Conservation (phyloP, 768 basidiomycete species). For the Hypholoma fasciculare region DNA sequence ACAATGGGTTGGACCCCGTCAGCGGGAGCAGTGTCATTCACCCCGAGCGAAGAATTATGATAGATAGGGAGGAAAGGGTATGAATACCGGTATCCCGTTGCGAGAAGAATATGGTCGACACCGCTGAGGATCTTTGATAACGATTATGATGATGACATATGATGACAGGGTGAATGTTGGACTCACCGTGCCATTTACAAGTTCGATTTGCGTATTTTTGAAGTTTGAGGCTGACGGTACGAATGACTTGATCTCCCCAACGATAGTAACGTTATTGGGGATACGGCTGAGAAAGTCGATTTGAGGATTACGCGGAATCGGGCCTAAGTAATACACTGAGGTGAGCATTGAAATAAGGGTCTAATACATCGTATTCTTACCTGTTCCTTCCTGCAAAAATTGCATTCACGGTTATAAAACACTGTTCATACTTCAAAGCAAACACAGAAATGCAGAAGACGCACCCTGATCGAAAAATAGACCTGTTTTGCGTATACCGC, state of each 20-base stretch:
- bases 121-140: conserved; percentile 28
- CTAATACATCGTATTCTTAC: no score
- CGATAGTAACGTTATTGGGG: conserved; percentile 33
- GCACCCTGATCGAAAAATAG: conserved; percentile 30
- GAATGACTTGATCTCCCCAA: conserved; percentile 41
- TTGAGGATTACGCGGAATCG: no score
- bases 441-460: background rate
- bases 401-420: no score
- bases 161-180: background rate
- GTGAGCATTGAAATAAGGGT: no score
- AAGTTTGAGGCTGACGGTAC: conserved; percentile 19
- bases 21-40: conserved; percentile 21
- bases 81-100: conserved; percentile 41
- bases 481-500: conserved; percentile 29
- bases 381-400: no score
- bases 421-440: no score
- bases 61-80: conserved; percentile 45
- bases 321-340: no score
- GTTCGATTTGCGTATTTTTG: conserved; percentile 28
- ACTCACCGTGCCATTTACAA: conserved; percentile 37
- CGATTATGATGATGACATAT: background rate
- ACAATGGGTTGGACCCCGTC: conserved; percentile 30
- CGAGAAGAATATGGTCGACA: conserved; percentile 36
- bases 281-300: conserved; percentile 19
- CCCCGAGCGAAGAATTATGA: conserved; percentile 27